A percentile compares a stretch with the other conserved stretches of the same genome.
phyloP scores from a whole-genome alignment of 2,329 filamentous ascomycete species.

The Cytospora piceicola region DNA sequence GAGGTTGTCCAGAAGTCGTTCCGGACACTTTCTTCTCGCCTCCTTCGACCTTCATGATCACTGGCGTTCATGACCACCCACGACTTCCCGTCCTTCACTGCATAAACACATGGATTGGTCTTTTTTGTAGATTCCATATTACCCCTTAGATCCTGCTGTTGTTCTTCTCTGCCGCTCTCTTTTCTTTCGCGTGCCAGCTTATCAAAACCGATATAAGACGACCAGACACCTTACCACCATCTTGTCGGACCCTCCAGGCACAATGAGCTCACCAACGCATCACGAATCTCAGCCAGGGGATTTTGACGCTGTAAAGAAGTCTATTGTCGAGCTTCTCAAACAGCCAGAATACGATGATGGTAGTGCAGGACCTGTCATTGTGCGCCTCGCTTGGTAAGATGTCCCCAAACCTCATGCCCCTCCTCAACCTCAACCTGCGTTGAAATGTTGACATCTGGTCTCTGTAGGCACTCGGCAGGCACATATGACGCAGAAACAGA shows the following conservation, averaged over 20 bases:
- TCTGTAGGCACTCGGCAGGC: slow-evolving; percentile 61
- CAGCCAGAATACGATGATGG: slow-evolving; percentile 69
- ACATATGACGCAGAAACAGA: slow-evolving; percentile 63
- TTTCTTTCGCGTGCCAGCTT: neutral
- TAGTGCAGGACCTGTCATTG: slow-evolving; percentile 65
- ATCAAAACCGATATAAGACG: neutral
- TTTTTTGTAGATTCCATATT: neutral
- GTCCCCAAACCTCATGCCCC: too few species aligned
- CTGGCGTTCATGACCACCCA: neutral
- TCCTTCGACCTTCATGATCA: neutral
- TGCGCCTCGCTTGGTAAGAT: slow-evolving; percentile 63
- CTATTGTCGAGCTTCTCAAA: slow-evolving; percentile 56
- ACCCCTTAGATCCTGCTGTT: neutral
- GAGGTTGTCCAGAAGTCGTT: neutral
- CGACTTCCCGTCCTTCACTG: neutral
- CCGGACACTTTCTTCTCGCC: neutral
- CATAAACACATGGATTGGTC: neutral
- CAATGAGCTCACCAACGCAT: slow-evolving; percentile 17
- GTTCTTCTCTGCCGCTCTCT: neutral
- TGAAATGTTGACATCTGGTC: slow-evolving; percentile 22
- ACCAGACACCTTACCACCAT: neutral
- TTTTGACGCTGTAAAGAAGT: slow-evolving; percentile 60
- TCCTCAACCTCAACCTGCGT: neutral
- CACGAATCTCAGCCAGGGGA: slow-evolving; percentile 53
- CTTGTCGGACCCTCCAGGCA: neutral